A percentile compares a stretch with the other conserved stretches of the same genome.
Evolutionary conservation across 2,329 filamentous ascomycete genomes (phyloP).

Genomic region (Amylocarpus encephaloides): DNA sequence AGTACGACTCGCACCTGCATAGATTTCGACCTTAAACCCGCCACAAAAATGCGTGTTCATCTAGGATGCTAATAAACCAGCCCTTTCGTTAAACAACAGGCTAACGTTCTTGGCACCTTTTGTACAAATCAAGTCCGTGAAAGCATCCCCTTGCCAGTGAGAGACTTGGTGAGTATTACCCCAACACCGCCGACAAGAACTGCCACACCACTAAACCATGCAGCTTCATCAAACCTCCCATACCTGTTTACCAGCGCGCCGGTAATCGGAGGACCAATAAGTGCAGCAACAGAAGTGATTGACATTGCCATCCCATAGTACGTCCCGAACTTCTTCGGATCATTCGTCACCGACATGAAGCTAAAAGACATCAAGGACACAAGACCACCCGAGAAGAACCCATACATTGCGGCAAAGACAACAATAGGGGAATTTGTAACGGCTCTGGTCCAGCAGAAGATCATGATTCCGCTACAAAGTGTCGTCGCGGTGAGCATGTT

Average conservation of each 20-base stretch:
- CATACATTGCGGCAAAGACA: slow-evolving; percentile 30
- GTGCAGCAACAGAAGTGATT: slow-evolving; percentile 54
- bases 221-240: slow-evolving; percentile 34
- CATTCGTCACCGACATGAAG: slow-evolving; percentile 40
- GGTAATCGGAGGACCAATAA: slow-evolving; percentile 62
- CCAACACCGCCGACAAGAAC: slow-evolving; percentile 17
- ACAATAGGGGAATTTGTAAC: slow-evolving; percentile 27
- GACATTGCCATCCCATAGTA: slow-evolving; percentile 61
- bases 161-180: not conserved
- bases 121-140: not conserved
- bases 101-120: no score
- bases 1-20: no score
- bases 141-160: not conserved
- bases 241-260: slow-evolving; percentile 51
- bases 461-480: slow-evolving; percentile 27
- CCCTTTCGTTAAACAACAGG: no score
- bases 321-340: slow-evolving; percentile 62
- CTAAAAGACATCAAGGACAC: slow-evolving; percentile 25
- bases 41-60: no score
- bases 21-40: no score
- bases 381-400: slow-evolving; percentile 33
- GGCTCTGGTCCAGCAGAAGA: slow-evolving; percentile 28
- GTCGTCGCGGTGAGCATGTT: slow-evolving; percentile 27
- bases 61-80: no score
- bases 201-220: slow-evolving; percentile 23